Conservation (phyloP, 2,329 filamentous ascomycete genomes). For the Akanthomyces dipterigenus region DNA sequence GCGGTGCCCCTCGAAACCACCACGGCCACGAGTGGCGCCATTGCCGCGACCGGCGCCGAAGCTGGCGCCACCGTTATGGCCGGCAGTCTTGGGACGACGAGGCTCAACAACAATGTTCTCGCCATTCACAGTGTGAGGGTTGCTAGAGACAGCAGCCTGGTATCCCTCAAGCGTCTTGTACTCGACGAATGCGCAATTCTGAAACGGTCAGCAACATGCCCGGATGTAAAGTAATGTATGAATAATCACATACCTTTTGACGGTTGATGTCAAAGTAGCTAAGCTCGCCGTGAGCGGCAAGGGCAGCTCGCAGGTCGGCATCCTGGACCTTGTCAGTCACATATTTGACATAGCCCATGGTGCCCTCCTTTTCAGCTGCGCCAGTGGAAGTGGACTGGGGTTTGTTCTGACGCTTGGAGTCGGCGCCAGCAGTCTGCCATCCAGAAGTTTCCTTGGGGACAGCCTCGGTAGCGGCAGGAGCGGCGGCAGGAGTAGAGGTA, state of each 20-base stretch:
- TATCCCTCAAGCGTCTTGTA: conserved; percentile 78
- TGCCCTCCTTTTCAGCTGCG: conserved; percentile 63
- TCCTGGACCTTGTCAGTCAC: conserved; percentile 83
- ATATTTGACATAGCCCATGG: conserved; percentile 89
- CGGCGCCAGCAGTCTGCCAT: conserved; percentile 83
- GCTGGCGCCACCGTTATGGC: conserved; percentile 60
- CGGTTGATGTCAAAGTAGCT: conserved; percentile 73
- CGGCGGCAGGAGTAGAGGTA: conserved; percentile 24
- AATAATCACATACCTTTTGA: conserved; percentile 60
- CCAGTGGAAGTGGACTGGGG: conserved; percentile 57
- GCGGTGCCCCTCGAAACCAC: conserved; percentile 60
- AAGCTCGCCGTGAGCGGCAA: conserved; percentile 67
- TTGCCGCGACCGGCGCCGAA: conserved; percentile 57
- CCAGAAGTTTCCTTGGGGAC: conserved; percentile 42
- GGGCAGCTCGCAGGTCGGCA: conserved; percentile 60
- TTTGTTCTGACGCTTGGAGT: conserved; percentile 78
- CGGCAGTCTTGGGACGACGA: conserved; percentile 68
- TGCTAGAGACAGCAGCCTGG: conserved; percentile 72
- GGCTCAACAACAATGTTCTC: conserved; percentile 84
- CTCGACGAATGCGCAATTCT: conserved; percentile 98
- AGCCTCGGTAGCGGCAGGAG: conserved; percentile 33
- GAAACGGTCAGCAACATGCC: conserved; percentile 17
- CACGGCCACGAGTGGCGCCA: conserved; percentile 56
- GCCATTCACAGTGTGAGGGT: conserved; percentile 77
- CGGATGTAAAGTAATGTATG: not conserved